Evolutionary conservation across 192 early-diverging fungal genomes (phyloP), one percentile per base, ranked within the genome.

Genomic region (Coemansia erecta): DNA sequence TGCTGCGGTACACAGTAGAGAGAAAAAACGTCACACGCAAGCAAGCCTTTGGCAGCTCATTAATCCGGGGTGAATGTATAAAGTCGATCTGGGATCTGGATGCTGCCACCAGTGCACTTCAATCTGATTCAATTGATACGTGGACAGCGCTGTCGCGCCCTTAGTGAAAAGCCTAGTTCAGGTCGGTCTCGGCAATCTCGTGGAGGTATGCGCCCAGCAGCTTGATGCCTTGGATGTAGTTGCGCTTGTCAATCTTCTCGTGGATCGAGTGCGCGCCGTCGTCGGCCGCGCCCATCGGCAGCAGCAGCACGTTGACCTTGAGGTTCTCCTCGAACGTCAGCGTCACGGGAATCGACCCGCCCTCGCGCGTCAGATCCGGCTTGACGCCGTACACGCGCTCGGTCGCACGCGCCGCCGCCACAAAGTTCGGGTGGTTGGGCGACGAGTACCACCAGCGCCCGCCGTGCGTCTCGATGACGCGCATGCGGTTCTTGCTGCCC

Each of bases 221-320:
- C 83, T 98, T 97, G 83, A 92, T 98, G 53, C 96, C 96, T 68
- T 91, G 80, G 58, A 97, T 89, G 76, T 93, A 97, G 84, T 97
- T 98, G 69, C 82, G 85, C 49, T 81, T 83, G 79, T 96, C 92
- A 58, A 98, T 72, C 80, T 96, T 97, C 80, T 98, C 96, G 82
- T 97, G 95, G 80, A 92, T 96, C 13, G 92, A 94, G 83, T 98
- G 96, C 14, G 94, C 96, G 63, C 96, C 96, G 58, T 94, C 94
- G 76, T 94, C 93, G 63, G 85, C 80, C 19, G 90, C 84, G 53
- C 94, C 96, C 94, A 98, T 96, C 31, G 96, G 96, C 64, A 98
- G 82, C 64, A 98, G 84, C 52, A 98, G 77, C 19, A 95, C 92
- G 66, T 87, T 93, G 82, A 89, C 90, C 55, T 90, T 76, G 18